Conservation (phyloP, 164 flowering plant genomes). For the Paratinospora sagittata region DNA sequence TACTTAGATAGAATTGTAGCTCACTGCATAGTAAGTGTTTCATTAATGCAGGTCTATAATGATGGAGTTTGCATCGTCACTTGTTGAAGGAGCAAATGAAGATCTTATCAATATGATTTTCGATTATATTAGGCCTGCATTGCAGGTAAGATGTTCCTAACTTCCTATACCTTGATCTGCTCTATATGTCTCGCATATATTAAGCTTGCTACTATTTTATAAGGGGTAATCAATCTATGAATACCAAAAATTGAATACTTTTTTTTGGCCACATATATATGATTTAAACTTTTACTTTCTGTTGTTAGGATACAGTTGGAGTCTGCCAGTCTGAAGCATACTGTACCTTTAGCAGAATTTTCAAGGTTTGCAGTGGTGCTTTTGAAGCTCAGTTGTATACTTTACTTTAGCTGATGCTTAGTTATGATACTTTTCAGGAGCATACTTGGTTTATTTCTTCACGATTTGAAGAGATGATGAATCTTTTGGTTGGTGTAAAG, state of each 20-base stretch:
- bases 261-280: neutral
- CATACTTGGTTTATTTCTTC: constrained; percentile 66
- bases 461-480: constrained; percentile 49
- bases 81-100: constrained; percentile 67
- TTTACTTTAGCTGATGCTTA: neutral
- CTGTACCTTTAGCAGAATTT: constrained; percentile 49
- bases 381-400: neutral
- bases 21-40: neutral
- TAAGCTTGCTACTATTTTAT: neutral
- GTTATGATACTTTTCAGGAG: constrained; percentile 43
- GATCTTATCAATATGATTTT: constrained; percentile 61
- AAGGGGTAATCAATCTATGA: neutral
- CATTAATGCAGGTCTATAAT: constrained; percentile 41
- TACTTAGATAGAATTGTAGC: neutral
- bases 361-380: constrained; percentile 49
- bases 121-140: constrained; percentile 31
- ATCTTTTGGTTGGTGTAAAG: constrained; percentile 48
- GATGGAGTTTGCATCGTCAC: constrained; percentile 59
- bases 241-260: neutral
- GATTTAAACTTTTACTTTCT: constrained; percentile 9
- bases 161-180: neutral
- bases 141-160: constrained; percentile 45
- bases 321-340: constrained; percentile 45
- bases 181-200: neutral
- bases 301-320: constrained; percentile 38